Base-by-base conservation (phyloP, 352 stramenopile species). In the Pythium volutum region DNA sequence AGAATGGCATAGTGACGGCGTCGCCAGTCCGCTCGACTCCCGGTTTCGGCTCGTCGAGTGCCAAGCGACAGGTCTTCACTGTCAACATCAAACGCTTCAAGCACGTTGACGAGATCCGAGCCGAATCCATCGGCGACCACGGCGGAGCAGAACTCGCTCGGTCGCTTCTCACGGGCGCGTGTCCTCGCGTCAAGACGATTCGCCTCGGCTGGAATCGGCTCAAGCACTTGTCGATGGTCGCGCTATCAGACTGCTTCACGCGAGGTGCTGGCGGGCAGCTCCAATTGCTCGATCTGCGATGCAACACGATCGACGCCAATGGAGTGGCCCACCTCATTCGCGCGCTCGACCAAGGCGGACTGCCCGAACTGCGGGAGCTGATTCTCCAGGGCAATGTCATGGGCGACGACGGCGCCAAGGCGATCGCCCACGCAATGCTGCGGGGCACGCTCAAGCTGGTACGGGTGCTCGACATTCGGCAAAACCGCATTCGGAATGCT, bases 21-120 rank as follows among this genome's bases (percentile, higher is more conserved):
- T 43, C 31, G 4, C 18, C 29, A 4, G 27, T 29, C 7, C 27
- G 31, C 1, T 25, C 48, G 10, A 10, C 5, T 29, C 4, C 48
- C 15, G 26, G 25, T 27, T 16, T 26, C 29, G 29, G 8, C 11
- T 41, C 29, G 48, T 36, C 27, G 6, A 47, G 33, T 18, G 25
- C 64, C 12, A 89, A 89, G 69, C 70, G 67, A 3, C 51, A 82
- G 51, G 87, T 86, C 55, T 88, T 89, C 66, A 87, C 79, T 7
- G 67, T 84, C 27, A 89, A 89, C 45, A 66, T 90, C 27, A 88
- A 89, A 56, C 75, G 82, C 26, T 92, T 87, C 59, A 88, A 88
- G 45, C 80, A 89, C 45, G 79, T 76, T 0, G 79, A 87, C 55
- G 61, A 79, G 38, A 75, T 88, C 47, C 61, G 62, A n/a, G 82